Evolutionary conservation across 2,329 filamentous ascomycete genomes (phyloP).

Genomic region (Gaeumannomyces tritici): DNA sequence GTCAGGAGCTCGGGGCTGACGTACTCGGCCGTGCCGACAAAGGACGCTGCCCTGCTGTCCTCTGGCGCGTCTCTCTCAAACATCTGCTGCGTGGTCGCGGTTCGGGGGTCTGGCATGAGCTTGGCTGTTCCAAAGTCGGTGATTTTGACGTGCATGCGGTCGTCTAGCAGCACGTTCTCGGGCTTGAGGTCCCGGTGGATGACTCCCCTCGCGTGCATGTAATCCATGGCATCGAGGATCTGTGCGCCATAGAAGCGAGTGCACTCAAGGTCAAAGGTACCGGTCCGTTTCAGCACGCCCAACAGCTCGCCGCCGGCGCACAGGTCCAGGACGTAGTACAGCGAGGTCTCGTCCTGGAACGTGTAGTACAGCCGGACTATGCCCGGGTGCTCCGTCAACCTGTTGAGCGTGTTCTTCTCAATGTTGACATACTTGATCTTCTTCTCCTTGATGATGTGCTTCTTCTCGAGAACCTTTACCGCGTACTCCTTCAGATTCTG

Average conservation of each 20-base stretch:
- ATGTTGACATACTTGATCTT: conserved; percentile 99
- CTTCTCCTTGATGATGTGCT: conserved; percentile 99
- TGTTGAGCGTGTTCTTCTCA: conserved; percentile 94
- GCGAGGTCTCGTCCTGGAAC: conserved; percentile 89
- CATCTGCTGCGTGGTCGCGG: conserved; percentile 31
- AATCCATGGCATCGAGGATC: conserved; percentile 91
- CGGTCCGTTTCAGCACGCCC: conserved; percentile 86
- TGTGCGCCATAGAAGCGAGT: conserved; percentile 90
- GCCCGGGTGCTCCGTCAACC: conserved; percentile 90
- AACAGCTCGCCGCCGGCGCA: conserved; percentile 88
- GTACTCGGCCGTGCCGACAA: conserved; percentile 96
- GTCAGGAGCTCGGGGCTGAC: conserved; percentile 95
- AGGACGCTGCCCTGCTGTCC: conserved; percentile 75
- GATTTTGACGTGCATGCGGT: conserved; percentile 96
- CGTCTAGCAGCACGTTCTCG: conserved; percentile 90
- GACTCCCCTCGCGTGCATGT: conserved; percentile 94
- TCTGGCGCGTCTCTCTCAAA: conserved; percentile 34
- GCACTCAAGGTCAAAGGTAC: conserved; percentile 92
- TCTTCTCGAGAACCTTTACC: conserved; percentile 95
- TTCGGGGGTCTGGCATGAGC: conserved; percentile 56
- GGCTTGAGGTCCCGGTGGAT: conserved; percentile 96
- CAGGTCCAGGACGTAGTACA: conserved; percentile 94
- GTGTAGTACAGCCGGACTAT: conserved; percentile 97
- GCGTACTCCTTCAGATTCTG: conserved; percentile 94
- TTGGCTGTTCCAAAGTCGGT: conserved; percentile 99